Evolutionary conservation across 1,284 basidiomycete genomes (phyloP).

Genomic region (Lignosus rhinocerotis): DNA sequence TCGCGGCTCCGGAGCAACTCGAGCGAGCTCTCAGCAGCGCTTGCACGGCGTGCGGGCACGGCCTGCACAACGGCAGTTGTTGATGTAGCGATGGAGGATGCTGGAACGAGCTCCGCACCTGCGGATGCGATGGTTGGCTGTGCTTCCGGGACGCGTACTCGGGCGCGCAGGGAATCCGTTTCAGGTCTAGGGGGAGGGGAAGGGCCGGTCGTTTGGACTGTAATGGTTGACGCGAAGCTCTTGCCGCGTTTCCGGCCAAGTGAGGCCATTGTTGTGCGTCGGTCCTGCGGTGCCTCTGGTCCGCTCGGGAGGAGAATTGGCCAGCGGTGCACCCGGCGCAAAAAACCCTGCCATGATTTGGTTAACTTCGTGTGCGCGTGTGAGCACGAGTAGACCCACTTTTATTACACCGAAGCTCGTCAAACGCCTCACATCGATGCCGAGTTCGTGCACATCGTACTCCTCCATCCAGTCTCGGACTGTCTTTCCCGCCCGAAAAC

Average conservation of each 20-base stretch:
- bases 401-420: constrained; percentile 99
- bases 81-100: constrained; percentile 4
- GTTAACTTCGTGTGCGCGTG: not conserved
- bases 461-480: constrained; percentile 89
- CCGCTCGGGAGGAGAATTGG: constrained; percentile 62
- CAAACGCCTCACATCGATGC: constrained; percentile 91
- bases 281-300: constrained; percentile 11
- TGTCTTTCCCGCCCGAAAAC: constrained; percentile 83
- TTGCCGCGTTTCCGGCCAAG: constrained; percentile 27
- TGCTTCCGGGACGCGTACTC: constrained; percentile 27
- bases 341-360: constrained; percentile 70
- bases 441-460: constrained; percentile 68
- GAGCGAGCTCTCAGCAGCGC: constrained; percentile 39
- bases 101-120: constrained; percentile 27
- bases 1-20: constrained; percentile 34
- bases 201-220: constrained; percentile 20
- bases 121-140: constrained; percentile 28
- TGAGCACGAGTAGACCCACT: constrained; percentile 36
- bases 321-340: constrained; percentile 91
- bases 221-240: constrained; percentile 16
- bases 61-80: constrained; percentile 15
- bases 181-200: constrained; percentile 10
- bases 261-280: constrained; percentile 11
- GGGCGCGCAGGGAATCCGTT: constrained; percentile 14
- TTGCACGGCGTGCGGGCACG: constrained; percentile 25